A percentile compares a stretch with the other conserved stretches of the same genome.
phyloP scores from a whole-genome alignment of 2,329 filamentous ascomycete genomes.

The Bipolaris victoriae region DNA sequence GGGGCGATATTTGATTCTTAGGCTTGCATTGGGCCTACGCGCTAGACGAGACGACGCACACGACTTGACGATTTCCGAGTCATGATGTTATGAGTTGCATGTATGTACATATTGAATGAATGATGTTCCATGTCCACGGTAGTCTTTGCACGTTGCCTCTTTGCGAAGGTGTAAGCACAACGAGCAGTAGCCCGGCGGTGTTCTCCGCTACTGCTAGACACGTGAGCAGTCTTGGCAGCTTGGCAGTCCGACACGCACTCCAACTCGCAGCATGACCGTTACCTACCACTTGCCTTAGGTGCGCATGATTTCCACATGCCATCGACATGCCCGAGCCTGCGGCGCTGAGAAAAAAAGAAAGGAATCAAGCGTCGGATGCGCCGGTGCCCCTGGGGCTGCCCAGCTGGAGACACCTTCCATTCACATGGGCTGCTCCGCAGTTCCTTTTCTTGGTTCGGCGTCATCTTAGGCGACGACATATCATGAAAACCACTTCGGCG shows the following conservation, averaged over 20 bases:
- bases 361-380: background rate
- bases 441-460: background rate
- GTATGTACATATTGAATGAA: conserved; percentile 2
- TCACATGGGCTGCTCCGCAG: background rate
- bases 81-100: conserved; percentile 2
- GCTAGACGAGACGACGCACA: background rate
- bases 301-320: background rate
- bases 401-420: background rate
- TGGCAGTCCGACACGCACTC: background rate
- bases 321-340: background rate
- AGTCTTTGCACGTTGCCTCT: background rate
- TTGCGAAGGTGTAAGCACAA: background rate
- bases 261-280: background rate
- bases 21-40: background rate
- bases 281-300: background rate
- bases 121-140: background rate
- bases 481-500: background rate
- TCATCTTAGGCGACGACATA: background rate
- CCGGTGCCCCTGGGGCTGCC: background rate
- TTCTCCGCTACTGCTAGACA: background rate
- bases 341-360: background rate
- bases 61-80: background rate
- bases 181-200: background rate
- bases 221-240: conserved; percentile 11
- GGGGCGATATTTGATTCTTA: conserved; percentile 75